Conservation (phyloP, 2,329 filamentous ascomycete genomes). For the Neofusicoccum parvum region DNA sequence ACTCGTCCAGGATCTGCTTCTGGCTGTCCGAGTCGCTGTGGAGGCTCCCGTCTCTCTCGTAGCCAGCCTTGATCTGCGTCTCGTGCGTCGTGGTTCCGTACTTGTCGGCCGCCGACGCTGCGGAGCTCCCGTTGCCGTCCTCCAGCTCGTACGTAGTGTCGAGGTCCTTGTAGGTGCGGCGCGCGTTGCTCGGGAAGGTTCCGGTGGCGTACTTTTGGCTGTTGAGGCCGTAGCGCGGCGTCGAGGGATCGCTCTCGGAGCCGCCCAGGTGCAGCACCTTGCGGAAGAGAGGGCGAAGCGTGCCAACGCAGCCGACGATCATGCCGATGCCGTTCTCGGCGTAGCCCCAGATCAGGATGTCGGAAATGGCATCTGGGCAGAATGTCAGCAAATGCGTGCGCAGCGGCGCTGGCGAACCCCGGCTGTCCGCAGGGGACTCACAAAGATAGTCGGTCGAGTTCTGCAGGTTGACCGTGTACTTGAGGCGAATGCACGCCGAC, state of each 20-base stretch:
- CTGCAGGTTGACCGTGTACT: conserved; percentile 39
- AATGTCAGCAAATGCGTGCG: neutral
- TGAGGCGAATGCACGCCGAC: conserved; percentile 37
- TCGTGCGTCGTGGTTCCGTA: neutral
- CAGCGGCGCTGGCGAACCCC: no score
- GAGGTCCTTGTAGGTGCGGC: conserved; percentile 17
- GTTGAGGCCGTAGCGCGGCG: neutral
- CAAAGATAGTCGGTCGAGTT: conserved; percentile 35
- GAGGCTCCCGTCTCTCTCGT: neutral
- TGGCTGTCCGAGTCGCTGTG: conserved; percentile 14
- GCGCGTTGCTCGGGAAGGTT: conserved; percentile 3
- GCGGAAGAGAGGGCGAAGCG: conserved; percentile 38
- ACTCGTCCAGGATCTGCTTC: conserved; percentile 62
- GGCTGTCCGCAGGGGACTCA: conserved; percentile 5
- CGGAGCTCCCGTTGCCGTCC: neutral
- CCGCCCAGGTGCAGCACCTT: conserved; percentile 27
- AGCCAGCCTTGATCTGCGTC: conserved; percentile 11
- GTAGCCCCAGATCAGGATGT: conserved; percentile 42
- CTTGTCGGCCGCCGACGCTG: neutral
- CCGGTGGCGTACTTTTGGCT: neutral
- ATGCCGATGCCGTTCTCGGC: conserved; percentile 40
- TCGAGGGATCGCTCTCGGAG: conserved; percentile 9
- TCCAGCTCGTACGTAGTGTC: conserved; percentile 18
- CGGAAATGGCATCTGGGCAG: conserved; percentile 31
- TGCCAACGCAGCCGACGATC: conserved; percentile 38